Conservation (phyloP, 1,139 yeast genomes). For the Yamadazyma kanchanaburiensis region DNA sequence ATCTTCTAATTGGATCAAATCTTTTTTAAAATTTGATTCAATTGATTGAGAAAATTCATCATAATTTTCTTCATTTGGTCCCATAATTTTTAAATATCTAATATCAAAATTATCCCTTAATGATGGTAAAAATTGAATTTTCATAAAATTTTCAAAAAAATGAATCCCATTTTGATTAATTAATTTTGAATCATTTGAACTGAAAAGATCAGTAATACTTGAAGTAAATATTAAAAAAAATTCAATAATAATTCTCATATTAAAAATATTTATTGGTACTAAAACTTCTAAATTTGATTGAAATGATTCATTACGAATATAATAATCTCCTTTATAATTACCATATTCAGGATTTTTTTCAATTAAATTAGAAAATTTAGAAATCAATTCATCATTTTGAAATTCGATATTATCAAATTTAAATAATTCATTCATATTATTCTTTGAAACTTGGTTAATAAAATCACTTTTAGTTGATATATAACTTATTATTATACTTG, state of each 20-base stretch:
- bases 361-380: constrained; percentile 11
- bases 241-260: constrained; percentile 72
- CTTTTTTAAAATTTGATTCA: constrained; percentile 5
- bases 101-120: constrained; percentile 53
- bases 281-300: constrained; percentile 60
- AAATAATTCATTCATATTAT: constrained; percentile 30
- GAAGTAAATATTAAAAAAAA: constrained; percentile 57
- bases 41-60: constrained; percentile 9
- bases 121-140: constrained; percentile 58
- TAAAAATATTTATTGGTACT: constrained; percentile 73
- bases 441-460: constrained; percentile 6
- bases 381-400: constrained; percentile 13
- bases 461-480: constrained; percentile 24
- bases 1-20: constrained; percentile 6
- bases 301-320: constrained; percentile 55
- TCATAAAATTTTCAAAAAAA: constrained; percentile 68
- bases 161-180: constrained; percentile 27
- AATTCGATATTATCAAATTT: constrained; percentile 47
- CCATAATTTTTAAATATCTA: constrained; percentile 29
- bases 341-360: constrained; percentile 7
- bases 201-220: constrained; percentile 12
- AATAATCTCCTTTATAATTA: constrained; percentile 31
- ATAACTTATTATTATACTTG: constrained; percentile 54
- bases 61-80: constrained; percentile 12
- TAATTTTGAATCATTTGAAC: constrained; percentile 31